These are phyloP conservation scores for Penstemon eatonii DNA, from an alignment of 257 asterid genomes.

Conservation along the genomic window DNA sequence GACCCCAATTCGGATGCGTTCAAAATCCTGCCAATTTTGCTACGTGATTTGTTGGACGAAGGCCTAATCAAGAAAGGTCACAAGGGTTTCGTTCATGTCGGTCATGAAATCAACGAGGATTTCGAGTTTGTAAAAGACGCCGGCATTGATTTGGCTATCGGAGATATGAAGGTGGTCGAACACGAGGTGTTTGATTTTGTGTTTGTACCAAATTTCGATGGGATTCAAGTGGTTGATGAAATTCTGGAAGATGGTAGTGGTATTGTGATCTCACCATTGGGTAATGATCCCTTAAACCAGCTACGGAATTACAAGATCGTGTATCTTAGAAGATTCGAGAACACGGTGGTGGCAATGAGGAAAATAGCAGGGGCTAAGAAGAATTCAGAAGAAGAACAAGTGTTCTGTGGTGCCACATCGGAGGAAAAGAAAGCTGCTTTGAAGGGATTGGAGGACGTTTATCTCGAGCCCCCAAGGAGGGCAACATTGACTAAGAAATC, in stretches of 20 bases:
- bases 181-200: conserved; percentile 45
- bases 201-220: conserved; percentile 21
- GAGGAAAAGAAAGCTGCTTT: conserved; percentile 44
- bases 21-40: conserved; percentile 24
- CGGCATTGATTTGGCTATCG: conserved; percentile 30
- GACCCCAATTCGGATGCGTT: conserved; percentile 18
- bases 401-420: conserved; percentile 31
- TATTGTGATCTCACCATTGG: conserved; percentile 19
- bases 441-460: conserved; percentile 47
- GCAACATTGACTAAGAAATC: conserved; percentile 24
- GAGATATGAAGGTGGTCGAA: conserved; percentile 24
- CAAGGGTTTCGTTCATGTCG: conserved; percentile 16
- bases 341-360: conserved; percentile 61
- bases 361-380: conserved; percentile 22
- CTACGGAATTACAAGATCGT: conserved; percentile 48
- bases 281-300: conserved; percentile 4
- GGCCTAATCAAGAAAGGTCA: conserved; percentile 45
- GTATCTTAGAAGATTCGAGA: conserved; percentile 52
- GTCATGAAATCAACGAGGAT: conserved; percentile 10
- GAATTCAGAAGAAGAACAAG: background rate
- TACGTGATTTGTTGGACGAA: conserved; percentile 45
- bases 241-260: conserved; percentile 38
- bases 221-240: conserved; percentile 28
- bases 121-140: conserved; percentile 31
- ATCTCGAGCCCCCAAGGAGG: conserved; percentile 54